These are phyloP conservation scores for Metschnikowia aberdeeniae DNA, from an alignment of 805 yeast species.

Conservation along the genomic window DNA sequence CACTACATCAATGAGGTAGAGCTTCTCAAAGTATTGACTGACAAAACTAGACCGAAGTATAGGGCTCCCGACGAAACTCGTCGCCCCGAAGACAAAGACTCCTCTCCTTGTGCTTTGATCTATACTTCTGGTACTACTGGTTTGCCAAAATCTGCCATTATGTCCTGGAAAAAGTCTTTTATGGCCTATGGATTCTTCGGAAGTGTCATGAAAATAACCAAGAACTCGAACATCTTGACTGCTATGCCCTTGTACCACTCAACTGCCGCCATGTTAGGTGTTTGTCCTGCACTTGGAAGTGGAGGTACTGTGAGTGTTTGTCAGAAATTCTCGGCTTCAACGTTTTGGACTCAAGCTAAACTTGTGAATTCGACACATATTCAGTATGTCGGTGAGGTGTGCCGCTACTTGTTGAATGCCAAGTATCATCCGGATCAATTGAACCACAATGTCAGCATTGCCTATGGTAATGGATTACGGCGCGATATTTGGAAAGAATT, in stretches of 20 bases:
- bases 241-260: constrained; percentile 97
- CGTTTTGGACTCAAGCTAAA: constrained; percentile 87
- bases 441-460: constrained; percentile 58
- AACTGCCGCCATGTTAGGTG: constrained; percentile 85
- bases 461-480: constrained; percentile 89
- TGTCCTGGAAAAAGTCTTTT: constrained; percentile 83
- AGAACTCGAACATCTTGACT: constrained; percentile 62
- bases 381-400: constrained; percentile 94
- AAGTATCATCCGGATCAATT: constrained; percentile 63
- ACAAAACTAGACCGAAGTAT: constrained; percentile 43
- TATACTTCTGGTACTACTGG: constrained; percentile 96
- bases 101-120: constrained; percentile 65
- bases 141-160: constrained; percentile 86
- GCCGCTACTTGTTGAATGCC: constrained; percentile 74
- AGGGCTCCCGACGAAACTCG: constrained; percentile 56
- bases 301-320: constrained; percentile 80
- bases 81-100: constrained; percentile 54
- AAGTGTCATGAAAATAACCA: constrained; percentile 56
- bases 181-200: constrained; percentile 72
- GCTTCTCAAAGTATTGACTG: constrained; percentile 39
- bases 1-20: constrained; percentile 50
- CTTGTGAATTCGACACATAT: constrained; percentile 69
- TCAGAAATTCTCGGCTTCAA: constrained; percentile 74
- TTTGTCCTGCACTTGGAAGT: constrained; percentile 55
- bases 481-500: constrained; percentile 84